Evolutionary conservation across 257 asterid species (phyloP).

Genomic region (Handroanthus guayacan): DNA sequence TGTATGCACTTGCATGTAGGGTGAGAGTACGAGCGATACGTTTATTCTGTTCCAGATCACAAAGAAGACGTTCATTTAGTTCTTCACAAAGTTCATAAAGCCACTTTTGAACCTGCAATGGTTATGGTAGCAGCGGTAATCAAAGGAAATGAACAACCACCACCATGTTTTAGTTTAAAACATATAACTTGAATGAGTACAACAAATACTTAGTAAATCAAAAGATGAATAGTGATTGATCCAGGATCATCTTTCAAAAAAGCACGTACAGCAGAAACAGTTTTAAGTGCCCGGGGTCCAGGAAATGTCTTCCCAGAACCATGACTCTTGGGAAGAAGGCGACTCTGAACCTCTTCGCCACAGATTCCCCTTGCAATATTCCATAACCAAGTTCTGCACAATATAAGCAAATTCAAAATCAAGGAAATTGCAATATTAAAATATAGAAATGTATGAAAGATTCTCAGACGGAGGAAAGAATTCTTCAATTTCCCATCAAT

Average conservation of each 20-base stretch:
- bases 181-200: neutral
- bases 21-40: constrained; percentile 89
- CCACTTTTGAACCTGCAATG: constrained; percentile 87
- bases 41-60: constrained; percentile 88
- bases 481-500: constrained; percentile 17
- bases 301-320: constrained; percentile 98
- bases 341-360: constrained; percentile 93
- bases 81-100: constrained; percentile 84
- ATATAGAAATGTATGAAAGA: neutral
- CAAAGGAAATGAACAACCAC: constrained; percentile 22
- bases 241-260: constrained; percentile 25
- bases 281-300: constrained; percentile 85
- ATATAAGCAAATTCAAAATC: constrained; percentile 27
- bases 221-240: constrained; percentile 19
- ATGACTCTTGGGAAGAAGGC: constrained; percentile 96
- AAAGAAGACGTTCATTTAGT: constrained; percentile 85
- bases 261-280: constrained; percentile 60
- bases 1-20: constrained; percentile 88
- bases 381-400: constrained; percentile 91
- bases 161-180: neutral
- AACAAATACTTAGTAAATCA: neutral
- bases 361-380: constrained; percentile 85
- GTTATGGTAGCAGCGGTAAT: constrained; percentile 30
- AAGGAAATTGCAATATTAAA: constrained; percentile 21
- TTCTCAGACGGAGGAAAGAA: constrained; percentile 10